phyloP scores from a whole-genome alignment of 495 filamentous ascomycete genomes.

The Cercophora newfieldiana region DNA sequence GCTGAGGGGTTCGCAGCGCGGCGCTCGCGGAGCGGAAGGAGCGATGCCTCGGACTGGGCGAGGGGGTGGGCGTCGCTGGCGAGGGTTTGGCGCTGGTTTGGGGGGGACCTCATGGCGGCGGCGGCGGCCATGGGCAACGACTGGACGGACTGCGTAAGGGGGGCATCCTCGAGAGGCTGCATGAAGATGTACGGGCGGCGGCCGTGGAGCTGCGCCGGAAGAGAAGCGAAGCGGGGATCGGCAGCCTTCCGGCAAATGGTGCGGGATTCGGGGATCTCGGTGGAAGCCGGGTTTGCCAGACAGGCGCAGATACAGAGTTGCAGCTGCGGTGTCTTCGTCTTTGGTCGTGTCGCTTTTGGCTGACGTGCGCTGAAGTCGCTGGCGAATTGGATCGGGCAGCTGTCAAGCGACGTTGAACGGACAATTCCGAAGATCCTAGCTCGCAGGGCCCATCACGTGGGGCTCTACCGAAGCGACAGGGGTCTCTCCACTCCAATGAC shows the following conservation, averaged over 20 bases:
- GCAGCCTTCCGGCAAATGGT: background rate
- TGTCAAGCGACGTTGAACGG: background rate
- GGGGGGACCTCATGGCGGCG: slow-evolving; percentile 37
- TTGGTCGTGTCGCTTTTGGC: background rate
- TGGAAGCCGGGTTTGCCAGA: background rate
- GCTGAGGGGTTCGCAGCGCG: slow-evolving; percentile 56
- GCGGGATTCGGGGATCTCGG: background rate
- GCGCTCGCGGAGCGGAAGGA: slow-evolving; percentile 46
- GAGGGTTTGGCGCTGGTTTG: slow-evolving; percentile 40
- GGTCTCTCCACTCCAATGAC: background rate
- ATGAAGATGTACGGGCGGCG: slow-evolving; percentile 31
- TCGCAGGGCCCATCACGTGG: background rate
- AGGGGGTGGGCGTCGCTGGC: slow-evolving; percentile 33
- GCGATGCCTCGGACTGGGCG: slow-evolving; percentile 44
- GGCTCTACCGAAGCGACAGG: background rate
- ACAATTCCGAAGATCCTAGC: background rate
- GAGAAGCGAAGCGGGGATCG: background rate
- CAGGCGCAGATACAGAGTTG: background rate
- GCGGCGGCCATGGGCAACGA: slow-evolving; percentile 45
- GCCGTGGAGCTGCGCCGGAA: slow-evolving; percentile 8
- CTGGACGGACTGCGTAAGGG: slow-evolving; percentile 39
- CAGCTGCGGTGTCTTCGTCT: background rate
- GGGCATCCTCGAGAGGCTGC: slow-evolving; percentile 47
- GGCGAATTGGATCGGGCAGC: background rate
- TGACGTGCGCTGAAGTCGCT: background rate